phyloP scores from a whole-genome alignment of 345 rosid species.

The Pistacia vera region DNA sequence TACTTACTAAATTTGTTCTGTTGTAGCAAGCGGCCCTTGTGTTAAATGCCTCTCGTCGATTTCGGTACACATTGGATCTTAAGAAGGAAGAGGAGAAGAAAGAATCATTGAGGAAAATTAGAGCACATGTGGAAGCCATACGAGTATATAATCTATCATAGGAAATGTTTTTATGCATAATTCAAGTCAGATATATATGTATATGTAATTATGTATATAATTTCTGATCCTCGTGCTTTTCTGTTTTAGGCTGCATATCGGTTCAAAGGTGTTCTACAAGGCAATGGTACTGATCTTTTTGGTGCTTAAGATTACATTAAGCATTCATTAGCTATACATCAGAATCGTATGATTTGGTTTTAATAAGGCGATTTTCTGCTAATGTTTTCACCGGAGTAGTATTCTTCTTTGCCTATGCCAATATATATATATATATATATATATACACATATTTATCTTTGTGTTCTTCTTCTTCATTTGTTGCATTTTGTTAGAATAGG shows the following conservation, averaged over 20 bases:
- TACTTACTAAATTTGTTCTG: slow-evolving; percentile 9
- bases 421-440: no score
- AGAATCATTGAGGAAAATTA: slow-evolving; percentile 62
- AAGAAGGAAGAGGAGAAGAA: slow-evolving; percentile 81
- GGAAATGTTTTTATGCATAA: background rate
- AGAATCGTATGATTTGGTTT: background rate
- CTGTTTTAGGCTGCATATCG: slow-evolving; percentile 81
- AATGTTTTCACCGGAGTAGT: background rate
- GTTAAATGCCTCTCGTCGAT: slow-evolving; percentile 94
- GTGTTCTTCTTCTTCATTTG: background rate
- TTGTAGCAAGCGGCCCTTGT: slow-evolving; percentile 97
- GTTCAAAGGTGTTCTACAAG: slow-evolving; percentile 63
- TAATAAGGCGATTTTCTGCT: background rate
- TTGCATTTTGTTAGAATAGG: background rate
- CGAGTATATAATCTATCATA: slow-evolving; percentile 48
- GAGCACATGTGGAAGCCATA: slow-evolving; percentile 89
- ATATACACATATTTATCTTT: no score
- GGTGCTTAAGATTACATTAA: background rate
- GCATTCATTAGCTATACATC: background rate
- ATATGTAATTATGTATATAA: background rate
- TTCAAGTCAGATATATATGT: background rate
- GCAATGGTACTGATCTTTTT: slow-evolving; percentile 51
- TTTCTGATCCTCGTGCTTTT: slow-evolving; percentile 21
- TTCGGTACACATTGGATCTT: slow-evolving; percentile 92
- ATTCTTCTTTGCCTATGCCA: slow-evolving; percentile 4